Evolutionary conservation across 2,329 filamentous ascomycete species (phyloP).

Genomic region (Fonsecaea multimorphosa): DNA sequence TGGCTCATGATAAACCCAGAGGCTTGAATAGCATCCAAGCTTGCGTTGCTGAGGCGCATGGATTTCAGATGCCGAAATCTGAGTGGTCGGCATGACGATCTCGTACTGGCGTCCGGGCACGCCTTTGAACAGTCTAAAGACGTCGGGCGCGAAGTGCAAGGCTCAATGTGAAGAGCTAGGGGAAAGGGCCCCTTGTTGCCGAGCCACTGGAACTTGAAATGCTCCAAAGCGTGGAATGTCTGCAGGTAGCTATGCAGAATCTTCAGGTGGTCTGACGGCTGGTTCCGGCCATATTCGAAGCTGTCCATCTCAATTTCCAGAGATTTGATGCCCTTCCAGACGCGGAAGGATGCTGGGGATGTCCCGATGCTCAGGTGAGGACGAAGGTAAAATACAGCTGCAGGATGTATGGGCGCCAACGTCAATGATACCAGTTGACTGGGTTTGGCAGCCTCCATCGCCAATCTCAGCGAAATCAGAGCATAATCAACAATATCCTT

Average conservation of each 20-base stretch:
- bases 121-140: slow-evolving; percentile 44
- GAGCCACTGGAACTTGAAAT: slow-evolving; percentile 78
- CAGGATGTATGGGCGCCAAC: slow-evolving; percentile 74
- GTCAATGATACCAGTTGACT: slow-evolving; percentile 71
- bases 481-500: slow-evolving; percentile 85
- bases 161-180: slow-evolving; percentile 71
- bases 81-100: slow-evolving; percentile 59
- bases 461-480: slow-evolving; percentile 83
- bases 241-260: slow-evolving; percentile 82
- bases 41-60: slow-evolving; percentile 74
- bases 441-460: slow-evolving; percentile 75
- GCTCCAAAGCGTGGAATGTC: slow-evolving; percentile 69
- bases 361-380: slow-evolving; percentile 76
- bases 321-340: slow-evolving; percentile 79
- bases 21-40: slow-evolving; percentile 74
- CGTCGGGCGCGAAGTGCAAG: slow-evolving; percentile 64
- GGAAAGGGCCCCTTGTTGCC: slow-evolving; percentile 76
- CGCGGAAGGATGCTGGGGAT: slow-evolving; percentile 71
- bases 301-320: slow-evolving; percentile 75
- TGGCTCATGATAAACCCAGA: slow-evolving; percentile 71
- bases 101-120: slow-evolving; percentile 47
- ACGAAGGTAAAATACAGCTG: slow-evolving; percentile 77
- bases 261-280: slow-evolving; percentile 72
- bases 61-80: slow-evolving; percentile 71
- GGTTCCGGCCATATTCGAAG: slow-evolving; percentile 68